A percentile compares a stretch with the other conserved stretches of the same genome.
These are phyloP conservation scores for Coelastrella sp. DNA, from an alignment of 139 green algal genomes.

Conservation along the genomic window DNA sequence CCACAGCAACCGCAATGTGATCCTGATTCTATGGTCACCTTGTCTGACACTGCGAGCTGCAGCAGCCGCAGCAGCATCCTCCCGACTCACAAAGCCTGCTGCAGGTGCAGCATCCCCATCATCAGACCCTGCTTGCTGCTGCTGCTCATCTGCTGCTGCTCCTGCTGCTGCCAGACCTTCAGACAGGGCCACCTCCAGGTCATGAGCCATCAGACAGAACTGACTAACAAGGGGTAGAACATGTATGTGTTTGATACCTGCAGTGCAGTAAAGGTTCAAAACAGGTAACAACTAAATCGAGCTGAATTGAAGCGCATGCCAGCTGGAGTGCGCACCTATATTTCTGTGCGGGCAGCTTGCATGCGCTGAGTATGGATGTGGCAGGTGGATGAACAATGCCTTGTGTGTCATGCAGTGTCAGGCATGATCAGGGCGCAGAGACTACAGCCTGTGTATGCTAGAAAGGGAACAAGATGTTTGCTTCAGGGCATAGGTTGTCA, in stretches of 20 bases:
- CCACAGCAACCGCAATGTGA: no score
- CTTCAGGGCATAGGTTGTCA: no score
- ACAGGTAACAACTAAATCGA: neutral
- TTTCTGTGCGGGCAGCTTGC: no score
- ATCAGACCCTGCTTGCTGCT: neutral
- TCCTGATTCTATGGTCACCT: neutral
- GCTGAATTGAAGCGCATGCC: neutral
- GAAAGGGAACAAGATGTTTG: no score
- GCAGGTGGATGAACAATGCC: no score
- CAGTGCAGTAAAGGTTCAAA: neutral
- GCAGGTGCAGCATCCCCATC: neutral
- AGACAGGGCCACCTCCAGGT: conserved; percentile 49
- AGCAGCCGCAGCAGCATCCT: neutral
- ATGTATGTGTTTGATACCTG: conserved; percentile 61
- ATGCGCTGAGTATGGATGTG: no score
- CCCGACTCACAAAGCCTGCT: neutral
- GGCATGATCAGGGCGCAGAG: no score
- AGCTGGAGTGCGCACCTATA: neutral
- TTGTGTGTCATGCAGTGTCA: no score
- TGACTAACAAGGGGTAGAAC: conserved; percentile 61
- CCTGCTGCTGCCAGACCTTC: conserved; percentile 19
- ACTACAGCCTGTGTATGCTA: no score
- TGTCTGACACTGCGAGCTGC: conserved; percentile 11
- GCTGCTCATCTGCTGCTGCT: conserved; percentile 26
- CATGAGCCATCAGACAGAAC: conserved; percentile 59